Evolutionary conservation across 208 protist species (phyloP), one percentile per base, ranked within the genome.

Genomic region (Leishmania major): DNA sequence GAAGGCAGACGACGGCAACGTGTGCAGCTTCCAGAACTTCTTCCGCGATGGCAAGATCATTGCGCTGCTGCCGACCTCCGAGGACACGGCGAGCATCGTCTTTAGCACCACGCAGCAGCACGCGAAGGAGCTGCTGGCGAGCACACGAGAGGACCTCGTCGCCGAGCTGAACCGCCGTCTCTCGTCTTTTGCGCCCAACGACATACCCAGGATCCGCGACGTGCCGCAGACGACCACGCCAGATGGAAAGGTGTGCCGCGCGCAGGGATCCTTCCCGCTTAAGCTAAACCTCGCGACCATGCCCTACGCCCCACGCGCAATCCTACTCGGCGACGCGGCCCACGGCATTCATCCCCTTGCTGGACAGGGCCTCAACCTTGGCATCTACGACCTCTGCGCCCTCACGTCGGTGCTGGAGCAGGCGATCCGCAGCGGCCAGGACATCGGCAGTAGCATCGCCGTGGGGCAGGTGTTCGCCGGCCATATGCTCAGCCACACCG

Each of bases 271-370:
- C 76, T 96, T 96, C 78, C 93, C 93, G 49, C 88, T 96, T 35
- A 81, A 85, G 79, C 79, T 98, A 40, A 93, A 93, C 75, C 75
- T 98, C 43, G 90, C 86, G 19, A 89, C 92, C 11, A 84, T 75
- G 10, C 92, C 93, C 3, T 96, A 92, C 78, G 78, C 90, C 6
- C 84, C 91, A 7, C 84, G 93, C 45, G 90, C 91, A 4, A 77
- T 98, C 37, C 87, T 96, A 40, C 83, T 96, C 1, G 94, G 95
- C 25, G 96, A 99, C 81, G 95, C 97, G 10, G 97, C 97, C 0
- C 96, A 98, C 89, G 84, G 92, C 22, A 96, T 99, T 78, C 96
- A 98, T 87, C 97, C 96, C 25, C 95, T 99, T 47, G 96, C 96
- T 7, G 97, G 97, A 0, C 97, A 99, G 81, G 97, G 96, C 0